Evolutionary conservation across 73 alveolate species (phyloP), one percentile per base, ranked within the genome.

Genomic region (Paramecium octaurelia): DNA sequence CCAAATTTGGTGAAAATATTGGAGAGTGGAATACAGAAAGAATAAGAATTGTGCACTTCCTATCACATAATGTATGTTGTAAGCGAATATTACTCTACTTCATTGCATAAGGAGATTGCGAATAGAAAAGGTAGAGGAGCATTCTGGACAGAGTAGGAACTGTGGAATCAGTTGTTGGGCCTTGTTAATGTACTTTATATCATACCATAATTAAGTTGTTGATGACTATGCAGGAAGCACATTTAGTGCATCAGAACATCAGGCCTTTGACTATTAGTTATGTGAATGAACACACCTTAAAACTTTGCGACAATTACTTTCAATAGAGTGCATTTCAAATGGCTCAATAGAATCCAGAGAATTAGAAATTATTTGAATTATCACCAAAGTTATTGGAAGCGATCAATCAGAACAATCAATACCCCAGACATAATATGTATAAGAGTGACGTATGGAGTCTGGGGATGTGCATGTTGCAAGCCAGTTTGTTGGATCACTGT

Each of bases 401-500:
- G 3, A 23, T 80, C 9, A 23, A 80, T 80, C 24, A 80, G 31
- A 31, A 80, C 6, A 80, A 80, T 11, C 34, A 42, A 24, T 58
- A 34, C 12, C 94, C 94, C 20, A 60, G 88, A 50, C 94, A 89
- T 21, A 89, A 89, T 31, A 23, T 64, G 9, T 89, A 70, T 14
- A 89, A 89, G 31, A 44, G 85, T n/a, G 94, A 89, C 46, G 94
- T 89, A 12, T 89, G 48, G 58, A 69, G 92, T 70, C 31, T 89
- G n/a, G 94, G 92, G 23, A 83, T 89, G 92, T 59, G 86, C 21
- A 42, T 89, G 84, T 35, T 89, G 23, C 23, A 89, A 48, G 48
- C 75, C 4, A 31, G 64, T 27, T 20, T 80, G 5, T 48, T 80
- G 38, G 75, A 80, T 24, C 46, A 40, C 21, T 42, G 76, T 35